Evolutionary conservation across 2,329 filamentous ascomycete genomes (phyloP), one percentile per base, ranked within the genome.

Genomic region (Colletotrichum lindemuthianum): DNA sequence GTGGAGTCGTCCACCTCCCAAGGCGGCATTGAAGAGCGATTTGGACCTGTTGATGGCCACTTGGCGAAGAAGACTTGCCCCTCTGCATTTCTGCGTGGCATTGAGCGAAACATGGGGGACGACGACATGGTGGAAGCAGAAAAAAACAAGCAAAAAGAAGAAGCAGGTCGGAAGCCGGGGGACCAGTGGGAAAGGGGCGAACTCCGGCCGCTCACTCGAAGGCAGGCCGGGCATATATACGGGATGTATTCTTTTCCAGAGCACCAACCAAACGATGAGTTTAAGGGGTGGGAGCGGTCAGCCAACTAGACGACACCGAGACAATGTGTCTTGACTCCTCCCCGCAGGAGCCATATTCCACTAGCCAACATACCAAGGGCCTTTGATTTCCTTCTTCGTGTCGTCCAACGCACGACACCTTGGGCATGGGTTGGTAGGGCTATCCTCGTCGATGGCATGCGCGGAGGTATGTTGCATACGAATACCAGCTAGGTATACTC

Each of bases 1-100:
- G 63, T 65, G 6, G 63, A 61, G 12, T 65, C 63, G 15, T 65
- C 63, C 2, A 61, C 52, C 5, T 65, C 63, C 63, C 63, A 61
- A 4, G 39, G 45, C 13, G 61, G 61, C 8, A 41, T 13, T 24
- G 45, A 36, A 8, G 63, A 61, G 15, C 58, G 63, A 32, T 43
- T 51, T 11, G 48, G 16, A 12, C 44, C 52, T 16, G 48, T 36
- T n/a, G 63, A 47, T 12, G 63, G 63, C 63, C 63, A 65, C 11
- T 57, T 65, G 41, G 63, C 63, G 41, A 61, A 59, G 47, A 59
- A 57, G 34, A 65, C 63, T 33, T 60, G 58, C 37, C 58, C 58
- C 24, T 65, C 63, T 24, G 51, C 32, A 15, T 56, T 61, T 52
- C 51, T 65, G 33, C 63, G 63, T 36, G 58, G 51, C 51, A 65